Evolutionary conservation across 805 yeast genomes (phyloP), one percentile per base, ranked within the genome.

Genomic region (Helenozyma baotianmanensis): DNA sequence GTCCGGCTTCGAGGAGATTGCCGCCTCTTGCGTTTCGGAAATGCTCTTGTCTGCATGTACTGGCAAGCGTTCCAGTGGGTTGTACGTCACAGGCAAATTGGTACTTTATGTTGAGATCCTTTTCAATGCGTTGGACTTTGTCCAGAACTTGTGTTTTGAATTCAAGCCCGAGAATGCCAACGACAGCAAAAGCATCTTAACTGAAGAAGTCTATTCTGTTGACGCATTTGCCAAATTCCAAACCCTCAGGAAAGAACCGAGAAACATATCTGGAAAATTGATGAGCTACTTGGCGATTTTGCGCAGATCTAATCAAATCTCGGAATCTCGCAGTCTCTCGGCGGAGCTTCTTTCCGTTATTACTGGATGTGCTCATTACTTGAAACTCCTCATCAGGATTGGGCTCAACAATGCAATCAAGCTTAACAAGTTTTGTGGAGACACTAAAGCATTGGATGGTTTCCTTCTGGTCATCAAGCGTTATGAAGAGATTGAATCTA

Each of bases 361-460:
- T 4, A 86, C 96, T 1, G 88, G 94, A 0, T 65, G 90, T 47
- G 97, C 98, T 0, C 97, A 92, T 54, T 90, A 88, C 57, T 67
- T 92, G 48, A 92, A 92, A 56, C 68, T 90, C 6, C 64, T 92
- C 14, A 82, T 90, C 4, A 68, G 97, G 42, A 77, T 78, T 50
- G 92, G 96, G 0, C 70, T 92, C 25, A 74, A 78, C 38, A 78
- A 79, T 44, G 85, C 96, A 0, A 64, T 92, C n/a, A 79, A 74
- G 35, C 65, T 72, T 35, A 83, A 84, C 54, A 75, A 73, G 44
- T 48, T 68, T 3, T 64, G 73, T 6, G 76, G 74, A 21, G 71
- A 82, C 7, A 72, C 81, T 0, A 64, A 59, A 24, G 83, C 87
- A 1, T 62, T 84, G 21, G 80, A 83, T 33, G 63, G 63, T 27